Percentiles rank a stretch among this genome's conserved stretches.
phyloP scores from a whole-genome alignment of 345 rosid genomes.

The Angophora floribunda region DNA sequence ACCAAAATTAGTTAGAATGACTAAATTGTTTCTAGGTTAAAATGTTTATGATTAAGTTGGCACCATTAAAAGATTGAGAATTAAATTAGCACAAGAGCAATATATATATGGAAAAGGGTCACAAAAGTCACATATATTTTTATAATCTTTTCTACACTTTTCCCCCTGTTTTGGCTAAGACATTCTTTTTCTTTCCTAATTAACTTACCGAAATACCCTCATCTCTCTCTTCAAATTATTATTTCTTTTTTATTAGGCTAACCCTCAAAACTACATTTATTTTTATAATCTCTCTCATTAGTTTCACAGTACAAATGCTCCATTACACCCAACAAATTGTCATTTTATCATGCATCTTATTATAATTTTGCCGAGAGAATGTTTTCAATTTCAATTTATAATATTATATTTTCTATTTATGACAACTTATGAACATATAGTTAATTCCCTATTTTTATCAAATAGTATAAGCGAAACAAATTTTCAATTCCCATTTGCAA shows the following conservation, averaged over 20 bases:
- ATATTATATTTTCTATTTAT: not conserved
- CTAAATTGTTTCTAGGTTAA: no score
- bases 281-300: not conserved
- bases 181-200: not conserved
- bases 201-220: not conserved
- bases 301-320: not conserved
- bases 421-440: not conserved
- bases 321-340: not conserved
- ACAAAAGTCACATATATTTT: no score
- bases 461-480: not conserved
- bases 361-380: not conserved
- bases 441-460: not conserved
- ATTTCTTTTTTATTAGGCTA: not conserved
- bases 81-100: rapidly evolving
- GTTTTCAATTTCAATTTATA: not conserved
- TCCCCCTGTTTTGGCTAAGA: not conserved
- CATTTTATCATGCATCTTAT: not conserved
- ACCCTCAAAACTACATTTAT: not conserved
- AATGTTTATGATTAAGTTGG: no score
- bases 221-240: not conserved
- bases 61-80: no score
- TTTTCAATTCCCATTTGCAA: not conserved
- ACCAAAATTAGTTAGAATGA: not conserved
- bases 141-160: no score
- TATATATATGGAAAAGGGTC: no score